Evolutionary conservation across 2,329 filamentous ascomycete species (phyloP), one percentile per base, ranked within the genome.

Genomic region (Nannizzia gypsea): DNA sequence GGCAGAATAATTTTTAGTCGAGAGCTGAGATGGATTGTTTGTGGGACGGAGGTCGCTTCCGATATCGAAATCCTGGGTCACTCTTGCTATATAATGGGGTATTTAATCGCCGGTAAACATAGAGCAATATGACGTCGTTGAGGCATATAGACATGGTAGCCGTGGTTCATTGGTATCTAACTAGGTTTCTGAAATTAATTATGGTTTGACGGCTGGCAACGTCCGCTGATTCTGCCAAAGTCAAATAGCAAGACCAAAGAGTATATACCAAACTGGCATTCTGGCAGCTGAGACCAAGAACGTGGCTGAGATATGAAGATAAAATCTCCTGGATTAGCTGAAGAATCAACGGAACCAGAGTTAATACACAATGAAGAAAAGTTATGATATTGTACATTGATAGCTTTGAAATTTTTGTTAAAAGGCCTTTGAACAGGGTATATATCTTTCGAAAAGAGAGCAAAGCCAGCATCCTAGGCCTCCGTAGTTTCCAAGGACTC

Each of bases 311-410:
- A 36, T 13, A 28, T 13, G 22, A 13, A 24, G 20, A 24, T 26
- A 24, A 28, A 24, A 36, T 9, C 9, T 20, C 15, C 9, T 36
- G 36, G 11, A 20, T 24, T 36, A 55, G 15, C 31, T 34, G 22
- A 24, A 36, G 15, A 55, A 20, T 36, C 26, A 22, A 38, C 26
- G 15, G 52, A 20, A 20, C 26, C 28, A 26, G n/a, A 38, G 13
- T 20, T 55, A 55, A 55, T 55, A 36, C 44, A 50, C 11, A 50
- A 15, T 28, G 26, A 26, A 24, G 15, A 50, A 26, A 24, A 24
- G 44, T 20, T 40, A 40, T 56, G 34, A 9, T 56, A 56, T 56
- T 40, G 34, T 56, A 56, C 54, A 56, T 42, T 38, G 20, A 22
- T 56, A 56, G 24, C 22, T 15, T 24, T 22, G 20, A n/a, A 24